Base-by-base conservation (phyloP, 2,329 filamentous ascomycete genomes). In the Epichloe baconii region DNA sequence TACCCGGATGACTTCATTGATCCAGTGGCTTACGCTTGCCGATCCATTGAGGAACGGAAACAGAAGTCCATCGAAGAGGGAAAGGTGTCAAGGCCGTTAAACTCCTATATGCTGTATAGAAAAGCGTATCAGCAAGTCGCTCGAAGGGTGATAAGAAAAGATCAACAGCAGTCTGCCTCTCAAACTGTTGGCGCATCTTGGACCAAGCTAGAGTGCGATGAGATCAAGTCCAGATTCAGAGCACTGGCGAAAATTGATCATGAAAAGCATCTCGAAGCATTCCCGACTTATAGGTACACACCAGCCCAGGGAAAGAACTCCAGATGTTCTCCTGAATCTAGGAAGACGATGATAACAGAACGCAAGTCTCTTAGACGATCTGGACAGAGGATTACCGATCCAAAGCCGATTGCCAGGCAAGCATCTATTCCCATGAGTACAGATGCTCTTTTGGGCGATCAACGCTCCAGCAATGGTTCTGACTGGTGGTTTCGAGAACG, bases 31-130 rank as follows among this genome's bases (percentile, higher is more conserved):
- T 54, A 48, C 35, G 53, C 51, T 14, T 37, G 47, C 5, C 50
- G 53, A 23, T 46, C 53, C 5, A 21, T 51, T 26, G 50, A 52
- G 26, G 47, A 50, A 46, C 51, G 53, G 15, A 44, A 37, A 46
- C 34, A 44, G n/a, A 54, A 50, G 49, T 37, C 47, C 2, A 17
- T 26, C 7, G 37, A 52, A 17, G 48, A 53, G 15, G 76, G 77
- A 2, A 76, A 75, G 55, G 69, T 91, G 37, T 76, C 76, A 3
- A 78, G 93, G 34, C 90, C 93, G 3, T 95, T 96, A 85, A 98
- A 98, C 66, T 91, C 88, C 1, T 98, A 97, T 71, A 95, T 98
- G 85, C 74, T 98, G 48, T 98, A 98, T 66, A 85, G 93, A 42
- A 95, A 93, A 57, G 88, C 88, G 6, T 96, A 88, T 63, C 87